Base-by-base conservation (phyloP, 192 early-diverging fungal species). In the Backusella parvicylindrica region DNA sequence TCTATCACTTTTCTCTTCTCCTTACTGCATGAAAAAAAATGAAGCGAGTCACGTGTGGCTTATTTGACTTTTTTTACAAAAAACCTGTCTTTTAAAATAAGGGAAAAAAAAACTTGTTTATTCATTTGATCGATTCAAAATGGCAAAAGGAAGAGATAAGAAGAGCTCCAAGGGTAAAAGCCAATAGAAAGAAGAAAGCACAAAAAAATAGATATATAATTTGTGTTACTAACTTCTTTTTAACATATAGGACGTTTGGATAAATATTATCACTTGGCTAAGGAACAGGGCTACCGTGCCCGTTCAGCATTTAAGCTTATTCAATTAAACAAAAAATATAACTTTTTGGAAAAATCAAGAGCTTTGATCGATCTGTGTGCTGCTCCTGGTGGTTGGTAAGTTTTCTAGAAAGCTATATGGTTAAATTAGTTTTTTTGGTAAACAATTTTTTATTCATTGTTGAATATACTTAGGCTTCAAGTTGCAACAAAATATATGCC, bases 211-310 rank as follows among this genome's bases (percentile, higher is more conserved):
- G 31, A 43, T 7, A 2, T 15, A 0, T 56, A 32, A 6, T 63
- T 23, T 30, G n/a, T n/a, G n/a, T n/a, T n/a, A n/a, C n/a, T n/a
- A n/a, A n/a, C n/a, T n/a, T n/a, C n/a, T n/a, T n/a, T n/a, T n/a
- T 21, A 30, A 70, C 30, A 23, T 86, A 72, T 92, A 89, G 97
- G 97, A 40, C 94, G 98, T 85, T 91, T 99, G 86, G 98, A 99
- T 88, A 98, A 98, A 89, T 99, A 96, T 91, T 99, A 98, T 87
- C 94, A 99, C 81, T 91, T 99, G 89, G 98, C 98, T 84, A 99
- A 99, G 88, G 98, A 99, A 79, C 96, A 98, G 81, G 98, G 98
- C 68, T 99, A 96, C 88, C 91, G 97, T 77, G 95, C 98, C 71
- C 96, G 98, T 87, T 97, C 98, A 64, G 98, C 98, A 73, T 99